These are phyloP conservation scores for Trypanosoma platydactyli DNA, from an alignment of 208 protist species.

Conservation along the genomic window DNA sequence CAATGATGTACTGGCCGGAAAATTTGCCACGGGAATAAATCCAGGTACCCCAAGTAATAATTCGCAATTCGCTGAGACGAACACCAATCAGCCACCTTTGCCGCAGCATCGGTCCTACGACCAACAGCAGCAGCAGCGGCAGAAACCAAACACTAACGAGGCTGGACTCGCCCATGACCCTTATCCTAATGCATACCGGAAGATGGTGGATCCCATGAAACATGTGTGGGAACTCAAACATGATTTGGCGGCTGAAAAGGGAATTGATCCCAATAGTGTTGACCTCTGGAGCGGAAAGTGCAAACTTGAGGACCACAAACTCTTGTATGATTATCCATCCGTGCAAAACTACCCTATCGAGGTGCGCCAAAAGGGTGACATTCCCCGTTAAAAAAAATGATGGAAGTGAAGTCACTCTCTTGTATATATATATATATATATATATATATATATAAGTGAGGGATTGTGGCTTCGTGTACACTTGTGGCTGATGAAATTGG, in stretches of 20 bases:
- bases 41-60: conserved; percentile 36
- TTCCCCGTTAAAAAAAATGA: conserved; percentile 43
- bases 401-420: no score
- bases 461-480: no score
- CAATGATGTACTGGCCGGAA: conserved; percentile 71
- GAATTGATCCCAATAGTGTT: conserved; percentile 71
- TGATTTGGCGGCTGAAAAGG: conserved; percentile 81
- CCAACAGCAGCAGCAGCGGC: conserved; percentile 39
- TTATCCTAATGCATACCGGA: conserved; percentile 87
- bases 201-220: conserved; percentile 93
- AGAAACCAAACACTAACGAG: conserved; percentile 51
- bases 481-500: no score
- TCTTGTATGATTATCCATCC: conserved; percentile 89
- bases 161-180: conserved; percentile 76
- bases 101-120: conserved; percentile 34
- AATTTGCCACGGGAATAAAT: conserved; percentile 40
- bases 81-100: conserved; percentile 28
- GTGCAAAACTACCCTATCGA: conserved; percentile 90
- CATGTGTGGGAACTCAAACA: conserved; percentile 87
- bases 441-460: no score
- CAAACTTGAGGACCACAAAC: conserved; percentile 85
- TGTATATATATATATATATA: no score
- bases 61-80: conserved; percentile 38
- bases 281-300: conserved; percentile 89
- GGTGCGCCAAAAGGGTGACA: conserved; percentile 89